These are phyloP conservation scores for Ailanthus altissimus DNA, from an alignment of 345 rosid genomes.

Conservation along the genomic window DNA sequence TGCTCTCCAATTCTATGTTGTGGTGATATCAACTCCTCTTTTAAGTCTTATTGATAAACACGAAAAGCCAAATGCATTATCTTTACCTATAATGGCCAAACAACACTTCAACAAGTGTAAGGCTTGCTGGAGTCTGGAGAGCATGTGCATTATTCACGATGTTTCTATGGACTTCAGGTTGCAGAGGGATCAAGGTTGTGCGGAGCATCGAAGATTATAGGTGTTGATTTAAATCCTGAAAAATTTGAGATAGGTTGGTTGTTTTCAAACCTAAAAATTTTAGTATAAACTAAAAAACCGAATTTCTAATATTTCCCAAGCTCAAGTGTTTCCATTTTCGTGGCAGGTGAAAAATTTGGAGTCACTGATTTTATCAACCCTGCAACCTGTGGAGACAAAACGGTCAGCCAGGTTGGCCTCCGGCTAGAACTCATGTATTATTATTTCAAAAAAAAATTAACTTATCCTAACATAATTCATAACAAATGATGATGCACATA, in stretches of 20 bases:
- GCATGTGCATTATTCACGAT: neutral
- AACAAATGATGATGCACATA: neutral
- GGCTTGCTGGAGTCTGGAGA: neutral
- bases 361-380: constrained; percentile 71
- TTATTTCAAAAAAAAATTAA: neutral
- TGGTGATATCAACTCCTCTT: no score
- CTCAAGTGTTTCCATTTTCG: neutral
- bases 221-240: constrained; percentile 66
- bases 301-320: neutral
- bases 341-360: constrained; percentile 58
- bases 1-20: no score
- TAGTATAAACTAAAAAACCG: neutral
- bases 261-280: neutral
- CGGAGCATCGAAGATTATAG: constrained; percentile 62
- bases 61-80: no score
- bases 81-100: no score
- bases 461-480: neutral
- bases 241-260: constrained; percentile 56
- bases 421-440: no score
- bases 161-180: constrained; percentile 35
- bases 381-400: constrained; percentile 40
- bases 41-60: no score
- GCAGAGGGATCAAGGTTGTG: constrained; percentile 66
- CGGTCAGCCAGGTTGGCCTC: constrained; percentile 40
- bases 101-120: neutral